Evolutionary conservation across 2,329 filamentous ascomycete genomes (phyloP).

Genomic region (Penicillium sp.): DNA sequence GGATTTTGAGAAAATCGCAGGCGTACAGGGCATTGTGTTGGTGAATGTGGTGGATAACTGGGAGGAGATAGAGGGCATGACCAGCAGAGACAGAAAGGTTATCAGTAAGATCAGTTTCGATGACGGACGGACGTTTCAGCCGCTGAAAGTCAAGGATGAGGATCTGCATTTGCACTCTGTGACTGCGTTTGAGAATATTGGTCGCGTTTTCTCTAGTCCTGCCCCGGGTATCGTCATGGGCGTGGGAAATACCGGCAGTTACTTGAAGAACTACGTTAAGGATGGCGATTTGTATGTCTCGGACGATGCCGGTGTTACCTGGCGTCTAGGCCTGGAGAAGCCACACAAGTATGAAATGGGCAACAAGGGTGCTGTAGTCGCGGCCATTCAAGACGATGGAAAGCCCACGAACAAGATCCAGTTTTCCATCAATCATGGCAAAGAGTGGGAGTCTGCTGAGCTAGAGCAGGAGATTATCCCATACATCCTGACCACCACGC

Average conservation of each 20-base stretch:
- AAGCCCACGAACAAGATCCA: conserved; percentile 55
- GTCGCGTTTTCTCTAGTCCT: conserved; percentile 86
- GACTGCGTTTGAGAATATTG: conserved; percentile 75
- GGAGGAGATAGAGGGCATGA: conserved; percentile 61
- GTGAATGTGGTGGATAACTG: conserved; percentile 88
- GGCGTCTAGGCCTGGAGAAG: conserved; percentile 68
- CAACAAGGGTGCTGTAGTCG: conserved; percentile 81
- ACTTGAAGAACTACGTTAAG: conserved; percentile 60
- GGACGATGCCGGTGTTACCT: conserved; percentile 82
- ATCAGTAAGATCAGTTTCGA: conserved; percentile 88
- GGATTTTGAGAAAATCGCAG: conserved; percentile 90
- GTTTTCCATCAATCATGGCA: conserved; percentile 88
- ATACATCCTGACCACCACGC: conserved; percentile 75
- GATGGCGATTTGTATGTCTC: conserved; percentile 83
- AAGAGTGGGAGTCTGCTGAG: conserved; percentile 70
- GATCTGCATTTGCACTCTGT: conserved; percentile 87
- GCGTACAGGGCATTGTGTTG: conserved; percentile 87
- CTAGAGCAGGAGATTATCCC: conserved; percentile 70
- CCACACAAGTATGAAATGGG: conserved; percentile 96
- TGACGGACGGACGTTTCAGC: conserved; percentile 80
- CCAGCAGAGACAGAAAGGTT: conserved; percentile 53
- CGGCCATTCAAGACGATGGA: conserved; percentile 70
- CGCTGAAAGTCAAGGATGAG: conserved; percentile 63
- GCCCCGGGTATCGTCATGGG: conserved; percentile 93
- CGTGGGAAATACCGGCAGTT: conserved; percentile 80